Conservation (phyloP, 108 stramenopile species). For the Skeletonema tropicum region DNA sequence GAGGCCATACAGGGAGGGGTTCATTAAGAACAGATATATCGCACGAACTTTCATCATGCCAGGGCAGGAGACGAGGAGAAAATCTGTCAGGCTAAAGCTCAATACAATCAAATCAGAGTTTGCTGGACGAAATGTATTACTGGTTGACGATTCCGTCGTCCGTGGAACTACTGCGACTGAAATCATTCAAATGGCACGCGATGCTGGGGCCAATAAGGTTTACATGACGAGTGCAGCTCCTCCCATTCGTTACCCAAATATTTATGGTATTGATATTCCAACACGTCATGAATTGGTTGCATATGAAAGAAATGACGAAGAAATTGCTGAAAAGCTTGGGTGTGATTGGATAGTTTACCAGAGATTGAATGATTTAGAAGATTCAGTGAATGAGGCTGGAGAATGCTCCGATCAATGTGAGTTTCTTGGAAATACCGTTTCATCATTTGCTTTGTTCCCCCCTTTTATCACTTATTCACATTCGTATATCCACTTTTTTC, state of each 20-base stretch:
- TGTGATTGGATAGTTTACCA: slow-evolving; percentile 92
- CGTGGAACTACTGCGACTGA: slow-evolving; percentile 97
- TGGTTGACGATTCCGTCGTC: slow-evolving; percentile 98
- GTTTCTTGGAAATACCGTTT: neutral
- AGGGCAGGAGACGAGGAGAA: slow-evolving; percentile 94
- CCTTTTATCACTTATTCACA: neutral
- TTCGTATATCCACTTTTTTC: slow-evolving; percentile 2
- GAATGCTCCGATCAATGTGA: slow-evolving; percentile 29
- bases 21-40: slow-evolving; percentile 99
- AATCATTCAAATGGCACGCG: slow-evolving; percentile 98
- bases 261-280: slow-evolving; percentile 99
- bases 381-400: slow-evolving; percentile 60
- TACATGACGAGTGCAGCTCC: slow-evolving; percentile 95
- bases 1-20: slow-evolving; percentile 96
- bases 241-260: slow-evolving; percentile 98
- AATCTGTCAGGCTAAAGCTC: slow-evolving; percentile 97
- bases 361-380: slow-evolving; percentile 60
- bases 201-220: slow-evolving; percentile 97
- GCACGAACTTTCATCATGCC: slow-evolving; percentile 99
- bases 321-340: slow-evolving; percentile 88
- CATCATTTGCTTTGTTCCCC: slow-evolving; percentile 3
- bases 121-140: slow-evolving; percentile 87
- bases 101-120: slow-evolving; percentile 97
- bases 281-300: slow-evolving; percentile 96
- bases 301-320: slow-evolving; percentile 83